Evolutionary conservation across 163 green algal genomes (phyloP), one percentile per base, ranked within the genome.

Genomic region (Volvox carteri): DNA sequence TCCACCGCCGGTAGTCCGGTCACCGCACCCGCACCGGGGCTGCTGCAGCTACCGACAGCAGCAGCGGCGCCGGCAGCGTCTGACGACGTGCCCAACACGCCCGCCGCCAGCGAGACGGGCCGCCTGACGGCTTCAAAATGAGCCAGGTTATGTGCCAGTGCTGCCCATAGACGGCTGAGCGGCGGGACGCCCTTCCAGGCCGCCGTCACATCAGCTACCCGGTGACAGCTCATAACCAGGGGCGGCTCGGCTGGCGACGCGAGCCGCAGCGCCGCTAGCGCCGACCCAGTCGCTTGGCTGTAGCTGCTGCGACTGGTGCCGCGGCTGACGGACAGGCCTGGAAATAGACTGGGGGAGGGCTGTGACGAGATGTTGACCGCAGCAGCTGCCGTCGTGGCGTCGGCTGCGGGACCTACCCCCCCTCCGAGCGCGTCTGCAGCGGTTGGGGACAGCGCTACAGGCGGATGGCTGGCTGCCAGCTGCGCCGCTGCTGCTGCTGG

Each of bases 101-200:
- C 58, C 39, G 58, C 30, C 58, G 42, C 50, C 84, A 56, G 54
- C 39, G 33, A 33, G n/a, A 54, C 39, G 37, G 60, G 84, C n/a
- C 91, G 50, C 58, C 86, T 85, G 1, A 80, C 62, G 3, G 80
- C 78, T 78, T 93, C 91, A 35, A 52, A 93, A 52, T 92, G 91
- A 14, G 56, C 91, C 1, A 94, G 4, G 62, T 92, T 92, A 74
- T 92, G 87, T 35, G 75, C 90, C 52, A 94, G 85, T 28, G 89
- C 52, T 3, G 37, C 84, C 90, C 90, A 94, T 37, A 94, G 33
- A 6, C 39, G 46, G 16, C 37, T 30, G 35, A 35, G 21, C 28
- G 37, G n/a, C 3, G 42, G 67, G 14, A 33, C 35, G 28, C 54
- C 67, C 72, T 68, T 62, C 56, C 72, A 84, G 25, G 42, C 30